A percentile compares a stretch with the other conserved stretches of the same genome.
Evolutionary conservation across 768 basidiomycete genomes (phyloP).

Genomic region (Auricularia sp.): DNA sequence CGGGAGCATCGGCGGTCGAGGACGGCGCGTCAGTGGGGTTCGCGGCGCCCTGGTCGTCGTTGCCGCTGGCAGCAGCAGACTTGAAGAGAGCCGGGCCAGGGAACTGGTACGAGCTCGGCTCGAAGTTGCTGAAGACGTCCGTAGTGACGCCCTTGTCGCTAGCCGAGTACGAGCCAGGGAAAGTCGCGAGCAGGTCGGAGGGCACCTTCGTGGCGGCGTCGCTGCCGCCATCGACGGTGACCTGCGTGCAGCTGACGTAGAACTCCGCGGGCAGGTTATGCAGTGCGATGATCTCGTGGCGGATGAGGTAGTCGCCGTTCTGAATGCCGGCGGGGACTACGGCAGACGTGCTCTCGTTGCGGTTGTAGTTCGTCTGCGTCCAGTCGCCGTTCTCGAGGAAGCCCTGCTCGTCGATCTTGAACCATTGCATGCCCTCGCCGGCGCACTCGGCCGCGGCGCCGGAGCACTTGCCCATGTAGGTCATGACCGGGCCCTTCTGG

Average conservation of each 20-base stretch:
- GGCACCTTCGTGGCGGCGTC: neutral
- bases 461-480: constrained; percentile 1
- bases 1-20: neutral
- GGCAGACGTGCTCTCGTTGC: neutral
- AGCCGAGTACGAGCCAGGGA: neutral
- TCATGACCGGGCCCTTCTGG: constrained; percentile 4
- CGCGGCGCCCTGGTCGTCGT: neutral
- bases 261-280: neutral
- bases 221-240: neutral
- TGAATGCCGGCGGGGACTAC: neutral
- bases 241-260: neutral
- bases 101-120: neutral
- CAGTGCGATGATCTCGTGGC: neutral
- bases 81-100: neutral
- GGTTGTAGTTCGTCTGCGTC: neutral
- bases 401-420: neutral
- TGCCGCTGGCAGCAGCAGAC: neutral
- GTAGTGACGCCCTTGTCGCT: neutral
- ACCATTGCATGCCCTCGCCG: neutral
- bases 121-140: neutral
- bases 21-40: neutral
- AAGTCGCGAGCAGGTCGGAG: neutral
- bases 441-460: neutral
- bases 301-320: neutral
- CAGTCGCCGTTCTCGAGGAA: neutral